Percentiles rank a stretch among this genome's conserved stretches.
These are phyloP conservation scores for Zygosaccharomyces bailii DNA, from an alignment of 805 yeast genomes.

Conservation along the genomic window DNA sequence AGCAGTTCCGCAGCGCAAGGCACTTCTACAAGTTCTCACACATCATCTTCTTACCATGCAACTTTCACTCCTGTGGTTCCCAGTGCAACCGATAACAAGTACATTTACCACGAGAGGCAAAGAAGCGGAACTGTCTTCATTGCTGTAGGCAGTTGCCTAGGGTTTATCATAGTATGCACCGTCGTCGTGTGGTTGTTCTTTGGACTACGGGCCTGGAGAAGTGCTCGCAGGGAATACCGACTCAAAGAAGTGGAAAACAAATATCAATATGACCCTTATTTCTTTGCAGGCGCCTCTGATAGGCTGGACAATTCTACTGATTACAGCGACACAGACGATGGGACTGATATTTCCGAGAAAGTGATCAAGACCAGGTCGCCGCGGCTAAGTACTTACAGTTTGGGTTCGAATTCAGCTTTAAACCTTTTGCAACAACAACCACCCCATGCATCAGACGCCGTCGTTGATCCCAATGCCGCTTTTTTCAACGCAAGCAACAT, in stretches of 20 bases:
- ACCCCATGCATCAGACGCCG: constrained; percentile 5
- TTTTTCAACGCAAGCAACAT: constrained; percentile 39
- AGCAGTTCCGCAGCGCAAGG: background rate
- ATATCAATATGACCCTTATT: constrained; percentile 23
- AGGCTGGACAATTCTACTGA: constrained; percentile 24
- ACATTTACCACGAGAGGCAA: constrained; percentile 43
- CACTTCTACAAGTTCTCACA: constrained; percentile 7
- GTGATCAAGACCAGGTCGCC: constrained; percentile 22
- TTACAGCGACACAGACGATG: constrained; percentile 21
- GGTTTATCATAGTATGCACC: constrained; percentile 42
- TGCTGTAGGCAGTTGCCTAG: constrained; percentile 67
- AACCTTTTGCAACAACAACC: constrained; percentile 25
- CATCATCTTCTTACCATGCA: constrained; percentile 14
- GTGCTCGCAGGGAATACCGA: constrained; percentile 31
- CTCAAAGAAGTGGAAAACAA: constrained; percentile 17
- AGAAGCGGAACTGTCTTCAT: constrained; percentile 77
- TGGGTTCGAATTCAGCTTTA: constrained; percentile 33
- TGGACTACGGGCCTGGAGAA: constrained; percentile 27
- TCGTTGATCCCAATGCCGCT: constrained; percentile 5
- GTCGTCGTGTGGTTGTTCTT: constrained; percentile 25
- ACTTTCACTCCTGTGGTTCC: constrained; percentile 26
- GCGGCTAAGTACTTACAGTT: constrained; percentile 31
- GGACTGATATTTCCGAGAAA: constrained; percentile 27
- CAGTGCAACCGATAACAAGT: constrained; percentile 47
- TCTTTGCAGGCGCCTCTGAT: constrained; percentile 10